Conservation (phyloP, 2,329 filamentous ascomycete genomes). For the Bipolaris gigantea region DNA sequence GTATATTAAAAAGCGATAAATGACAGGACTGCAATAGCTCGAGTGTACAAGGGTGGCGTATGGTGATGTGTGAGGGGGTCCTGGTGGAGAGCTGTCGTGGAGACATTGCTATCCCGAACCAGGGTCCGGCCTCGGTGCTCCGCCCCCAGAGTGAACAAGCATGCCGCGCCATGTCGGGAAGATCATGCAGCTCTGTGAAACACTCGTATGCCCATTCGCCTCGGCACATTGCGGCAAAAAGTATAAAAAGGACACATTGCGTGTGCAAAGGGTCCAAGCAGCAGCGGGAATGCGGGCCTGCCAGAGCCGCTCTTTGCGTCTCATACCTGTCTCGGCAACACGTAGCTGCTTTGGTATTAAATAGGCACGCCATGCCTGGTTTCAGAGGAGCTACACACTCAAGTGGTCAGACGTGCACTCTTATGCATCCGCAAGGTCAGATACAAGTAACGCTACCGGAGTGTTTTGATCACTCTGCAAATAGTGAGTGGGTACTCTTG, state of each 20-base stretch:
- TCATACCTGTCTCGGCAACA: slow-evolving; percentile 8
- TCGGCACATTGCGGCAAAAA: not conserved
- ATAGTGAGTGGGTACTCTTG: too few relatives aligned
- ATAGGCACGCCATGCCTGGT: not conserved
- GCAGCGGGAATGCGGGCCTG: slow-evolving; percentile 5
- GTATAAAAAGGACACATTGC: not conserved
- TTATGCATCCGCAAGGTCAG: not conserved
- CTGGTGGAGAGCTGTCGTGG: slow-evolving; percentile 29
- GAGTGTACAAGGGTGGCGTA: not conserved
- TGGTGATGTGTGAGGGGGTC: slow-evolving; percentile 25
- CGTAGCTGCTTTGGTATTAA: not conserved
- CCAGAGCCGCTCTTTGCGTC: slow-evolving; percentile 13
- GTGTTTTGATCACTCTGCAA: not conserved
- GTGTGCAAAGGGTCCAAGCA: not conserved
- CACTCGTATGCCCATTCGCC: not conserved
- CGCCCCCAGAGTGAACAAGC: not conserved
- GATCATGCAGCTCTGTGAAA: not conserved
- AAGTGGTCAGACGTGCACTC: too few relatives aligned
- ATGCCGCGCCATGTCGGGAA: not conserved
- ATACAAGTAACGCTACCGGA: not conserved
- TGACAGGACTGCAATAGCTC: not conserved
- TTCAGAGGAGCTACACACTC: not conserved
- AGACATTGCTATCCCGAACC: slow-evolving; percentile 29
- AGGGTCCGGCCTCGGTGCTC: slow-evolving; percentile 20
- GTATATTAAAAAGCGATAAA: slow-evolving; percentile 1